These are phyloP conservation scores for Ehretia macrophylla DNA, from an alignment of 257 asterid species.

Conservation along the genomic window DNA sequence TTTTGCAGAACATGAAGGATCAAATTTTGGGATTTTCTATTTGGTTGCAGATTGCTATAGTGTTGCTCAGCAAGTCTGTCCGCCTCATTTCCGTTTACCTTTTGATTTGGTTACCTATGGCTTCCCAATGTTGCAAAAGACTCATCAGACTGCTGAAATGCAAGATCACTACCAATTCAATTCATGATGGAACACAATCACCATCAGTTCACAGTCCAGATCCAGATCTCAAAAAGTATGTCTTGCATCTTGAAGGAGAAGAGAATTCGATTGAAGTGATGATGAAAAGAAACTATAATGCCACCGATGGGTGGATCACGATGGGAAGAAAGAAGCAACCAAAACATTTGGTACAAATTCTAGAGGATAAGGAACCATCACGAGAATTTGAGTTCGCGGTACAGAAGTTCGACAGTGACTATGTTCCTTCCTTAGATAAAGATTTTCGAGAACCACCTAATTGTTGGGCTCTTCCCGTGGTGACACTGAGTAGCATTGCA, in stretches of 20 bases:
- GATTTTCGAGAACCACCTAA: conserved; percentile 43
- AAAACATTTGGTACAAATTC: conserved; percentile 32
- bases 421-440: conserved; percentile 36
- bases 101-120: conserved; percentile 26
- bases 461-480: conserved; percentile 91
- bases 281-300: conserved; percentile 45
- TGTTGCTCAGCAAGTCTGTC: conserved; percentile 54
- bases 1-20: conserved; percentile 37
- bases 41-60: conserved; percentile 44
- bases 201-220: conserved; percentile 25
- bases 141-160: conserved; percentile 26
- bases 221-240: conserved; percentile 49
- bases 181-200: conserved; percentile 24
- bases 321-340: conserved; percentile 62
- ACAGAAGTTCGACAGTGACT: conserved; percentile 45
- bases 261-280: conserved; percentile 53
- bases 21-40: conserved; percentile 41
- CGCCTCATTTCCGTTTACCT: conserved; percentile 40
- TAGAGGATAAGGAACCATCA: conserved; percentile 35
- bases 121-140: conserved; percentile 19
- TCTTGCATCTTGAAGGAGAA: conserved; percentile 77
- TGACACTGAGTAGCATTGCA: conserved; percentile 74
- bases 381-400: conserved; percentile 50
- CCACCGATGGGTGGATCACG: conserved; percentile 51
- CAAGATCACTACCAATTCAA: conserved; percentile 7